Percentiles rank a stretch among this genome's conserved stretches.
phyloP scores from a whole-genome alignment of 495 filamentous ascomycete species.

The Neohortaea acidophila region DNA sequence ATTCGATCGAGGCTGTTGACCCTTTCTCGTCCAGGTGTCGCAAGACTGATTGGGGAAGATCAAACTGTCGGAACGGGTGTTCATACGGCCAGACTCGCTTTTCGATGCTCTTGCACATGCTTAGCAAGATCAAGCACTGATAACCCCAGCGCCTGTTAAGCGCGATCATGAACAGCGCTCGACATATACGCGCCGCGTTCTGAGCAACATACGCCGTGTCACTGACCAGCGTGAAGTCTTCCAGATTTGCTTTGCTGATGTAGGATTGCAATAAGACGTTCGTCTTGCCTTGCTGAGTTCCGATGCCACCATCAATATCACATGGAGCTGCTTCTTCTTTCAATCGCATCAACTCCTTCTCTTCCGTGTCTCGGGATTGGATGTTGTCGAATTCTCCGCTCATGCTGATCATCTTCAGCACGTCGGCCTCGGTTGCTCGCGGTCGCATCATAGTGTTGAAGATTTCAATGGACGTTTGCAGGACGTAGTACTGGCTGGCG shows the following conservation, averaged over 20 bases:
- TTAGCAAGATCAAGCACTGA: slow-evolving; percentile 77
- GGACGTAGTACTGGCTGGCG: slow-evolving; percentile 91
- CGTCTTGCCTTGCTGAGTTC: slow-evolving; percentile 74
- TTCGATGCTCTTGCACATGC: slow-evolving; percentile 90
- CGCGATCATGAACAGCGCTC: slow-evolving; percentile 93
- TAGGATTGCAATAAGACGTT: slow-evolving; percentile 91
- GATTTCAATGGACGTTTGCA: slow-evolving; percentile 81
- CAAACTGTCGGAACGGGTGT: slow-evolving; percentile 91
- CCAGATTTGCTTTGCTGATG: slow-evolving; percentile 73
- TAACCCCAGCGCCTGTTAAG: slow-evolving; percentile 88
- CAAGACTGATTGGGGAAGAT: slow-evolving; percentile 67
- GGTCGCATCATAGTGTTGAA: slow-evolving; percentile 88
- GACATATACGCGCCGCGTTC: slow-evolving; percentile 84
- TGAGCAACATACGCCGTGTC: slow-evolving; percentile 92
- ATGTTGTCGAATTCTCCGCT: slow-evolving; percentile 97
- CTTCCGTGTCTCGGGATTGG: slow-evolving; percentile 74
- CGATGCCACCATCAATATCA: slow-evolving; percentile 57
- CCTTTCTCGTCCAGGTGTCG: slow-evolving; percentile 68
- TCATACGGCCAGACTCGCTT: slow-evolving; percentile 84
- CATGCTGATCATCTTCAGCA: slow-evolving; percentile 86
- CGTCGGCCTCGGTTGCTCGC: slow-evolving; percentile 67
- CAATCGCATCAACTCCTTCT: slow-evolving; percentile 55
- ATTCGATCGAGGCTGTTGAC: slow-evolving; percentile 56
- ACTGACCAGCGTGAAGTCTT: slow-evolving; percentile 84
- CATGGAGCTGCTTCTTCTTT: slow-evolving; percentile 51